Base-by-base conservation (phyloP, 306 rosid species). In the Medicago ruthenica region DNA sequence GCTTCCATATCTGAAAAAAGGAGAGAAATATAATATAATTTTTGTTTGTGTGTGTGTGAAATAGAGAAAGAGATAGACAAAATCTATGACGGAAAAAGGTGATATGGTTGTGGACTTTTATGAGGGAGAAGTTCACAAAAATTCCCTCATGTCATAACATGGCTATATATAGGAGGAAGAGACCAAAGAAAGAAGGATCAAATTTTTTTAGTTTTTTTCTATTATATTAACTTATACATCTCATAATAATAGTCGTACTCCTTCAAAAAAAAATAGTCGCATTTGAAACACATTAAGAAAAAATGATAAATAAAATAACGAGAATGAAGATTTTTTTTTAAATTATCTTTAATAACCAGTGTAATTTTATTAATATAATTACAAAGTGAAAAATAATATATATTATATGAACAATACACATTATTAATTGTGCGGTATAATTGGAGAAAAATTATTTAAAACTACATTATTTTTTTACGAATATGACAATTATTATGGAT, bases 111-210 rank as follows among this genome's bases (percentile, higher is more conserved):
- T 71, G 81, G 81, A 74, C 82, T 70, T 86, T 76, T 85, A 80
- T 64, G 76, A 55, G 68, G 82, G 74, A 81, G 75, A 77, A 69
- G 68, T 79, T 79, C 79, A 44, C 42, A 70, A 79, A 88, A 79
- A 82, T 87, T 84, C 84, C 53, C 16, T 66, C 71, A 74, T 84
- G 87, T 74, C 82, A 82, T 80, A 77, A 81, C 81, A 82, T 78
- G 87, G 68, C 70, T 81, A 87, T 82, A 82, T 79, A 85, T 82
- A 85, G 77, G 81, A 80, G 18, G 80, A 86, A 75, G 81, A 81
- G 62, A 70, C 27, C 20, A 55, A 60, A 77, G 62, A 31, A 20
- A 65, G 55, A 81, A 51, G 73, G 83, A 78, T 74, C 62, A 70
- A 22, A 48, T 21, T 24, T 65, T 22, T 48, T 50, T 17, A 8